Percentiles rank a stretch among this genome's conserved stretches.
Evolutionary conservation across 2,329 filamentous ascomycete genomes (phyloP).

Genomic region (Canariomyces notabilis): DNA sequence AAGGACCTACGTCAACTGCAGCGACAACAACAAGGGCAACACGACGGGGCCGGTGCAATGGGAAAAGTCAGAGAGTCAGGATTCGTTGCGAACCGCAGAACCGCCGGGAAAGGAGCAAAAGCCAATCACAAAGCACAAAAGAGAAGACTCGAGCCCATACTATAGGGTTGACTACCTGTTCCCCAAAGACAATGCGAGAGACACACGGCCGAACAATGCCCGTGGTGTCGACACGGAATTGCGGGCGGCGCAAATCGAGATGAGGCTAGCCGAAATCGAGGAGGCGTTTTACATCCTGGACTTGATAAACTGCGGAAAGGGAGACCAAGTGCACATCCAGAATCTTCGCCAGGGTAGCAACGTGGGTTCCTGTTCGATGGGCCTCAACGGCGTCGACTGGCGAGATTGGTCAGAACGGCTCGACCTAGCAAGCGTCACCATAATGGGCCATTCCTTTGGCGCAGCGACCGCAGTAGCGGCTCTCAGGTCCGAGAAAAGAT

Average conservation of each 20-base stretch:
- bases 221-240: constrained; percentile 57
- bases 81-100: constrained; percentile 24
- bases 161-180: constrained; percentile 59
- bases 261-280: constrained; percentile 60
- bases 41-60: too few relatives aligned
- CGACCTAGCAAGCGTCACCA: constrained; percentile 52
- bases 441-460: constrained; percentile 63
- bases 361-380: constrained; percentile 53
- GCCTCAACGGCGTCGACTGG: constrained; percentile 53
- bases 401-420: constrained; percentile 51
- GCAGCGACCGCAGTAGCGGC: constrained; percentile 60
- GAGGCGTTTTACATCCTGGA: constrained; percentile 54
- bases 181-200: constrained; percentile 48
- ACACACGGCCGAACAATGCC: constrained; percentile 50
- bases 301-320: constrained; percentile 51
- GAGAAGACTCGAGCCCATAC: constrained; percentile 34
- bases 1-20: constrained; percentile 56
- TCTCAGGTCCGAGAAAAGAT: constrained; percentile 47
- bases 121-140: background rate
- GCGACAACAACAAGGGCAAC: constrained; percentile 28
- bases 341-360: constrained; percentile 56
- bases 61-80: constrained; percentile 23
- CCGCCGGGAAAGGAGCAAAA: constrained; percentile 6
- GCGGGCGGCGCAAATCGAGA: constrained; percentile 55
- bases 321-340: constrained; percentile 42